Percentiles rank a stretch among this genome's conserved stretches.
Evolutionary conservation across 805 yeast species (phyloP).

Genomic region (Blastobotrys americana): DNA sequence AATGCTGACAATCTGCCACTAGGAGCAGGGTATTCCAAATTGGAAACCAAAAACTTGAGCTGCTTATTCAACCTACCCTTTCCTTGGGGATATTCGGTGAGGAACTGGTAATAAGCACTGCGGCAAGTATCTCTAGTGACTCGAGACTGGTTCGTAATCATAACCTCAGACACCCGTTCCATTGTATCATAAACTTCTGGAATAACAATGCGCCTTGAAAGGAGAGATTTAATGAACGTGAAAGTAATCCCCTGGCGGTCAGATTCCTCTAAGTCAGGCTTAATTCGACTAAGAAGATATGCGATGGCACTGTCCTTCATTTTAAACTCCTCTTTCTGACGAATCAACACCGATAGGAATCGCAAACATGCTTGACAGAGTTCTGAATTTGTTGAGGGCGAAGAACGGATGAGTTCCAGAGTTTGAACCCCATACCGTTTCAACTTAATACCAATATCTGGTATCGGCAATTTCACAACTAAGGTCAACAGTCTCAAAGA

Average conservation of each 20-base stretch:
- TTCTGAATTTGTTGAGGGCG: conserved; percentile 71
- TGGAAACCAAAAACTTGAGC: conserved; percentile 70
- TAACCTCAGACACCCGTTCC: conserved; percentile 70
- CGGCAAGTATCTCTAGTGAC: conserved; percentile 81
- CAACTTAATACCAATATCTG: conserved; percentile 37
- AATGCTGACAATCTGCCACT: conserved; percentile 84
- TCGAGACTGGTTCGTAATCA: conserved; percentile 82
- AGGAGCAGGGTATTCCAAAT: conserved; percentile 76
- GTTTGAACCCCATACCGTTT: conserved; percentile 26
- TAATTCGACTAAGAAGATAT: conserved; percentile 61
- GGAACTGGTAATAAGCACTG: conserved; percentile 70
- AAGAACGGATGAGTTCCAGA: conserved; percentile 54
- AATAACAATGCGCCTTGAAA: conserved; percentile 62
- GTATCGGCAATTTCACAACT: conserved; percentile 55
- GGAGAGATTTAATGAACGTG: conserved; percentile 70
- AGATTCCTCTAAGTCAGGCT: conserved; percentile 88
- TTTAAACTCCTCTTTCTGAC: conserved; percentile 58
- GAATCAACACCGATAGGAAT: conserved; percentile 62
- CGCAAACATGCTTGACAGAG: conserved; percentile 73
- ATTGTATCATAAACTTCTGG: conserved; percentile 88
- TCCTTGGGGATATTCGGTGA: conserved; percentile 94
- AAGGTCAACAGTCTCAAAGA: conserved; percentile 56
- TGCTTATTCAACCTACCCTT: conserved; percentile 76
- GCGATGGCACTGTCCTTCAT: conserved; percentile 66
- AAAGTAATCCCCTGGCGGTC: conserved; percentile 83